phyloP scores from a whole-genome alignment of 2,329 filamentous ascomycete species.

The Penicillium sp. region DNA sequence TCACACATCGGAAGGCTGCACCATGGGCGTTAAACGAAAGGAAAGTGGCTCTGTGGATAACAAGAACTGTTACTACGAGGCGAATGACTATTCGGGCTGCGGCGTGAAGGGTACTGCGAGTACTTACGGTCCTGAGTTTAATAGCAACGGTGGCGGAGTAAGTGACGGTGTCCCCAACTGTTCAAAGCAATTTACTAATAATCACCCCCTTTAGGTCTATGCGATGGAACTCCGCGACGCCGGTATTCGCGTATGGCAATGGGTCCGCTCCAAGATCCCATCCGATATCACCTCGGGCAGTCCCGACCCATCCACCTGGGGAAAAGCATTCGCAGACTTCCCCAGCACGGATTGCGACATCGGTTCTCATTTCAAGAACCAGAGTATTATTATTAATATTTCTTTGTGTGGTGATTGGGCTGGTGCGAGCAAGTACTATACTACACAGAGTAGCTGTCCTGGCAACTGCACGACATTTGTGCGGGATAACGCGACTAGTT shows the following conservation, averaged over 20 bases:
- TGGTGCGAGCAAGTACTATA: constrained; percentile 36
- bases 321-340: constrained; percentile 64
- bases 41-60: constrained; percentile 50
- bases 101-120: constrained; percentile 48
- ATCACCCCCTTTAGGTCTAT: constrained; percentile 44
- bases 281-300: constrained; percentile 51
- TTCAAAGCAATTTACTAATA: neutral
- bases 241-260: constrained; percentile 67
- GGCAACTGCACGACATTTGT: constrained; percentile 59
- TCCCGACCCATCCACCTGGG: constrained; percentile 64
- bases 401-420: constrained; percentile 62
- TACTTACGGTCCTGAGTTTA: constrained; percentile 57
- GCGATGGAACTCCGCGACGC: constrained; percentile 63
- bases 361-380: constrained; percentile 60
- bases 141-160: constrained; percentile 56
- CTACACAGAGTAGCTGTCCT: constrained; percentile 42
- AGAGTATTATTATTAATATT: constrained; percentile 66
- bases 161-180: constrained; percentile 8
- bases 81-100: constrained; percentile 60
- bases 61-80: constrained; percentile 54
- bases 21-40: constrained; percentile 54
- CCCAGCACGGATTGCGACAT: constrained; percentile 64
- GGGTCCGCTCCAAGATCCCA: constrained; percentile 52
- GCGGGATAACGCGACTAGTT: constrained; percentile 57
- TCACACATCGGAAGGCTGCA: constrained; percentile 58